Conservation (phyloP, 192 early-diverging fungal species). For the Glomus cerebriforme region DNA sequence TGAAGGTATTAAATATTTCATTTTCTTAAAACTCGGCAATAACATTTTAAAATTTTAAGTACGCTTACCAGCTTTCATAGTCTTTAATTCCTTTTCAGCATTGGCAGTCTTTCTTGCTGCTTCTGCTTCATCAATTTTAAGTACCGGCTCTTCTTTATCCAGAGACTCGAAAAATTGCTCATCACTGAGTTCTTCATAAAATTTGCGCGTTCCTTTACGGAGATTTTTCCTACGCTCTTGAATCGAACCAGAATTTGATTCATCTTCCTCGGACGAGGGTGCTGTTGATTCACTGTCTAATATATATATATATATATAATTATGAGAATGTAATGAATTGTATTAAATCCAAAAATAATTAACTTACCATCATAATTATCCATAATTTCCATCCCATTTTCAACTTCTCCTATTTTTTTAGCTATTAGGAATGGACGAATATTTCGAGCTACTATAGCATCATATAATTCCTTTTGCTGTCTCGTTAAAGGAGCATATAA, state of each 20-base stretch:
- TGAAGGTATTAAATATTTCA: neutral
- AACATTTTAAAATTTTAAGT: neutral
- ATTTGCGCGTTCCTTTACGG: conserved; percentile 10
- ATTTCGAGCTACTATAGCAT: conserved; percentile 62
- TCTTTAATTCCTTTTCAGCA: neutral
- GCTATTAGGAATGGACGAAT: conserved; percentile 64
- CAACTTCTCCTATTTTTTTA: conserved; percentile 36
- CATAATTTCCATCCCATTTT: neutral
- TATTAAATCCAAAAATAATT: neutral
- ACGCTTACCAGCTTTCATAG: neutral
- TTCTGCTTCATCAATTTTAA: neutral
- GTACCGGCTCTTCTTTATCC: conserved; percentile 34
- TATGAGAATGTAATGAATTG: neutral
- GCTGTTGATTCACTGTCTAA: neutral
- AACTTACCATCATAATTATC: neutral
- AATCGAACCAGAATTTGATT: neutral
- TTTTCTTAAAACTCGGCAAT: neutral
- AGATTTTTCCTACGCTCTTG: conserved; percentile 4
- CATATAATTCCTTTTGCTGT: conserved; percentile 71
- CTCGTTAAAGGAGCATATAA: conserved; percentile 75
- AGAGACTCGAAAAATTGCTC: conserved; percentile 46
- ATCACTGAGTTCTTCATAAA: conserved; percentile 48
- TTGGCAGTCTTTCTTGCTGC: neutral
- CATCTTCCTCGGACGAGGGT: neutral
- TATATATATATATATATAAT: neutral